A percentile compares a stretch with the other conserved stretches of the same genome.
Conservation (phyloP, 1,284 basidiomycete genomes). For the Calocybe gambosa region DNA sequence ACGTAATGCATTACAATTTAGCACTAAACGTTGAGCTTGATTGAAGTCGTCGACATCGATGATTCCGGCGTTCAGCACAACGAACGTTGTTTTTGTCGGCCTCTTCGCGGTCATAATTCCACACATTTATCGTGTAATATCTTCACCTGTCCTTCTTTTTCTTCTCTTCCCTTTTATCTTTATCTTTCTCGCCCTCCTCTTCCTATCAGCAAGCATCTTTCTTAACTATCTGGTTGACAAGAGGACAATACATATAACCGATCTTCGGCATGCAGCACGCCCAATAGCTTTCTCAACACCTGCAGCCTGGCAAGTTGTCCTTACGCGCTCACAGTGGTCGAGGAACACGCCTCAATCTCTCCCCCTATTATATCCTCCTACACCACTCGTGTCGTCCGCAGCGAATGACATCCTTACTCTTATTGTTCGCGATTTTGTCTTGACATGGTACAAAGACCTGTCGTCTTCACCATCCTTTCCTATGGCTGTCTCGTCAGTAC, state of each 20-base stretch:
- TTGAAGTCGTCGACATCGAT: slow-evolving; percentile 13
- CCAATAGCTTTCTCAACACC: slow-evolving; percentile 82
- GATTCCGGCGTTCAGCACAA: slow-evolving; percentile 33
- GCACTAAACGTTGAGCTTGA: neutral
- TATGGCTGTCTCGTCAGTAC: slow-evolving; percentile 68
- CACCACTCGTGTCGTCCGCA: slow-evolving; percentile 56
- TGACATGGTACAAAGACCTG: slow-evolving; percentile 79
- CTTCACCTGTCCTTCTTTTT: slow-evolving; percentile 60
- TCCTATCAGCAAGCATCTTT: slow-evolving; percentile 48
- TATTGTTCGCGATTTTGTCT: slow-evolving; percentile 77
- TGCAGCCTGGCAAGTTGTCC: slow-evolving; percentile 85
- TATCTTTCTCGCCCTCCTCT: slow-evolving; percentile 40
- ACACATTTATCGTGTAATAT: slow-evolving; percentile 43
- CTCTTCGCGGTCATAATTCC: slow-evolving; percentile 50
- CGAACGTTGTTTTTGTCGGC: slow-evolving; percentile 46
- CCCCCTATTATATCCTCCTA: slow-evolving; percentile 54
- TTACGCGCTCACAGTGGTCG: slow-evolving; percentile 81
- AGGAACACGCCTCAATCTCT: slow-evolving; percentile 59
- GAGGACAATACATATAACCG: slow-evolving; percentile 26
- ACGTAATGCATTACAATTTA: slow-evolving; percentile 11
- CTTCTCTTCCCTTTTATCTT: slow-evolving; percentile 58
- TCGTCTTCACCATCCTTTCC: slow-evolving; percentile 87
- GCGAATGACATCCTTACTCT: slow-evolving; percentile 76
- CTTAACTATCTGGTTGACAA: slow-evolving; percentile 54
- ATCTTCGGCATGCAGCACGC: slow-evolving; percentile 48